These are phyloP conservation scores for Lipomyces japonicus DNA, from an alignment of 805 yeast genomes.

Conservation along the genomic window DNA sequence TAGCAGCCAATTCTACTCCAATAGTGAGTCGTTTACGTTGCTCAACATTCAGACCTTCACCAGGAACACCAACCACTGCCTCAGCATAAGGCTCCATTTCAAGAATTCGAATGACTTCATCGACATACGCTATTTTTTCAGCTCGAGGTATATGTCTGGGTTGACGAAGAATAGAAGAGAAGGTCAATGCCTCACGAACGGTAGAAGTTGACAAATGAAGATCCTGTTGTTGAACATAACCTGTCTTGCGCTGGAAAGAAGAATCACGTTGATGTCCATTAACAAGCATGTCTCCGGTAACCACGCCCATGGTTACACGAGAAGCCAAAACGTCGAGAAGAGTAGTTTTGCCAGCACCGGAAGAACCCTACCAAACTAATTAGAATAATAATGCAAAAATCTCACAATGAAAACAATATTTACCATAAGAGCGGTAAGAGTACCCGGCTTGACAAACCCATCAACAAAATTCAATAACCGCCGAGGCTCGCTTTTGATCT, in stretches of 20 bases:
- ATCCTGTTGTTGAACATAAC: slow-evolving; percentile 81
- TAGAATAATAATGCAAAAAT: neutral
- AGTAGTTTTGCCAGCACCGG: slow-evolving; percentile 82
- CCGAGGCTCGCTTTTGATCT: slow-evolving; percentile 57
- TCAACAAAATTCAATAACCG: slow-evolving; percentile 62
- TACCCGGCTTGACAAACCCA: slow-evolving; percentile 83
- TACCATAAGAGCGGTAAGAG: slow-evolving; percentile 70
- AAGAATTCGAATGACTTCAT: slow-evolving; percentile 58
- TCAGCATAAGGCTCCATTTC: slow-evolving; percentile 71
- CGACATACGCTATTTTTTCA: slow-evolving; percentile 67
- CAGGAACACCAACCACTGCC: slow-evolving; percentile 76
- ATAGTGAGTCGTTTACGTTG: slow-evolving; percentile 65
- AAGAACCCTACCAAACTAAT: slow-evolving; percentile 48
- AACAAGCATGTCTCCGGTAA: slow-evolving; percentile 69
- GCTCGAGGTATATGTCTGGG: slow-evolving; percentile 51
- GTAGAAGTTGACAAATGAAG: slow-evolving; percentile 65
- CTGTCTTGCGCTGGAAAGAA: slow-evolving; percentile 73
- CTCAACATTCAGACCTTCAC: slow-evolving; percentile 68
- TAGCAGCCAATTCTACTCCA: slow-evolving; percentile 70
- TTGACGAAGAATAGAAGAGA: slow-evolving; percentile 71
- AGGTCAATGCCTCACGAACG: slow-evolving; percentile 69
- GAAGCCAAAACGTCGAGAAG: slow-evolving; percentile 67
- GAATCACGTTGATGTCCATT: slow-evolving; percentile 62
- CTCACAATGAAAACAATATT: neutral
- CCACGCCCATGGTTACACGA: slow-evolving; percentile 65